Base-by-base conservation (phyloP, 2,329 filamentous ascomycete species). In the Sporothrix brunneoviolacea region DNA sequence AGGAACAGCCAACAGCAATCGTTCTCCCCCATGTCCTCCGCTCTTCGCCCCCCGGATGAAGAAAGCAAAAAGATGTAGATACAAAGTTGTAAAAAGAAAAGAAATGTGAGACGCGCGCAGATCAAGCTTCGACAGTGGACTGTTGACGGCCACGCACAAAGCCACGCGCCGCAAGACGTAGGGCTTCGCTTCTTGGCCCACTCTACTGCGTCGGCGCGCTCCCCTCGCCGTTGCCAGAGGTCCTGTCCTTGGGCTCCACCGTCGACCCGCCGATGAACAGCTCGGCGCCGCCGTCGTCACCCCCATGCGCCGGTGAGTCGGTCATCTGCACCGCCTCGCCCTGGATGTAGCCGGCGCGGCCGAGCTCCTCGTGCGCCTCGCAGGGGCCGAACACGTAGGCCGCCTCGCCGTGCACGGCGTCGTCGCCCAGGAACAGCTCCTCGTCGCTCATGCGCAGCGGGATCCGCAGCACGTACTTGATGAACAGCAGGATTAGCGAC, bases 401-500 rank as follows among this genome's bases (percentile, higher is more conserved):
- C 27, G 67, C 66, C 57, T 76, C 73, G 39, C 73, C 71, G 55
- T 76, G 72, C 24, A 74, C 62, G 16, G 69, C 68, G 52, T 71
- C 70, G 55, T 76, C 73, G 19, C 73, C 73, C 21, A 71, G 61
- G 18, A 71, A 51, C 30, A 75, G 59, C 44, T 70, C 56, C 49
- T 71, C 71, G 13, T 75, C 72, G 27, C 61, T 62, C 69, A 75
- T 73, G 37, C 73, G 64, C 52, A 76, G 61, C 5, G 71, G 70
- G 16, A 76, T 66, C 16, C 73, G 66, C 39, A 68, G 60, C 37
- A 74, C 71, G 55, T 73, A 70, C 58, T 74, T 73, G 64, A 76
- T 76, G 59, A 76, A 76, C 2, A 68, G 55, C 62, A 74, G 61
- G 52, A 76, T 75, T 30, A 73, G 58, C 18, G 66, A 67, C 4